Evolutionary conservation across 73 alveolate genomes (phyloP).

Genomic region (Paramecium primaurelia): DNA sequence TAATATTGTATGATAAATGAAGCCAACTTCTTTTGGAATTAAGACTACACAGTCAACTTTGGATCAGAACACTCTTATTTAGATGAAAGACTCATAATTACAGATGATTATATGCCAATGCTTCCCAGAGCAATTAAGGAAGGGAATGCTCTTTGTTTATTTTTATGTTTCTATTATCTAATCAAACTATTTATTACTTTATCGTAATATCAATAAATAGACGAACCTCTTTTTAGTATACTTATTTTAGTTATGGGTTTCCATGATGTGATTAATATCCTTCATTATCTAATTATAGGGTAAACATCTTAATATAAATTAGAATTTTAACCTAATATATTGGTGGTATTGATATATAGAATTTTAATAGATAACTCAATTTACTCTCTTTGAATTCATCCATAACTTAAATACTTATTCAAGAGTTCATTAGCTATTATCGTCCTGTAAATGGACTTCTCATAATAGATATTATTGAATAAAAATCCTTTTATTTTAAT

Average conservation of each 20-base stretch:
- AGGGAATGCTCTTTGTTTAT: background rate
- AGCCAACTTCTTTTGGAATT: background rate
- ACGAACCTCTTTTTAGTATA: background rate
- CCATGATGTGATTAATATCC: background rate
- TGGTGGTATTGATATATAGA: background rate
- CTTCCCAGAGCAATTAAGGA: background rate
- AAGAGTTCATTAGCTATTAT: background rate
- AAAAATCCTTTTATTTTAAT: background rate
- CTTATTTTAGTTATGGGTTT: background rate
- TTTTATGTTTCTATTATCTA: background rate
- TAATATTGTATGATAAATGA: background rate
- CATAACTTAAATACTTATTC: background rate
- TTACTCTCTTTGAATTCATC: background rate
- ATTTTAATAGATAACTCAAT: background rate
- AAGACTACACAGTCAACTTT: background rate
- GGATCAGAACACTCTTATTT: background rate
- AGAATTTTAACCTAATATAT: background rate
- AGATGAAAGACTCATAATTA: background rate
- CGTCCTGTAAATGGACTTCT: background rate
- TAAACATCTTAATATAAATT: background rate
- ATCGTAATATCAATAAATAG: background rate
- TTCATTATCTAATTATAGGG: background rate
- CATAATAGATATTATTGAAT: background rate
- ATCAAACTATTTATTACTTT: background rate
- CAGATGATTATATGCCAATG: background rate